These are phyloP conservation scores for Arachis stenosperma DNA, from an alignment of 306 rosid species.

Conservation along the genomic window DNA sequence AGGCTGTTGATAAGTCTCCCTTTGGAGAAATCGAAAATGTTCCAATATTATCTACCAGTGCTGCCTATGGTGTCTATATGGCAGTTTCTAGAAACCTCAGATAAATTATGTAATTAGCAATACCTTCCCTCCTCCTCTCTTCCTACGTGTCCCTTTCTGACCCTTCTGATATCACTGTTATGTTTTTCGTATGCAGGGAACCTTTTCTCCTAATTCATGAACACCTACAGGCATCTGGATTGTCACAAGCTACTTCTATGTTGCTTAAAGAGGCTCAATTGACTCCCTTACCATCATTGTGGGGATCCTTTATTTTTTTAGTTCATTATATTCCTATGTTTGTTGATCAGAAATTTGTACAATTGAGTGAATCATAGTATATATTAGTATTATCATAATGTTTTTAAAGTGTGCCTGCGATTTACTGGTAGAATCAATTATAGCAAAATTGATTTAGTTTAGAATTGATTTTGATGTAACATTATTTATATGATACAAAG, in stretches of 20 bases:
- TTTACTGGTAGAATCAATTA: no score
- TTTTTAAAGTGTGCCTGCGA: background rate
- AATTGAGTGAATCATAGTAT: background rate
- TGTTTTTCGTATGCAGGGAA: slow-evolving; percentile 63
- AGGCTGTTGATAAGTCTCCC: slow-evolving; percentile 68
- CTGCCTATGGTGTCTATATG: slow-evolving; percentile 88
- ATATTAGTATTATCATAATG: background rate
- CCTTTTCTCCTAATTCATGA: slow-evolving; percentile 89
- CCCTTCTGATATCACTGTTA: slow-evolving; percentile 30
- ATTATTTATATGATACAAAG: no score
- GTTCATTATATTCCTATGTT: background rate
- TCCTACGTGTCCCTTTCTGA: background rate
- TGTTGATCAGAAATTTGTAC: background rate
- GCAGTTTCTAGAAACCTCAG: slow-evolving; percentile 94
- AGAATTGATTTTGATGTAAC: no score
- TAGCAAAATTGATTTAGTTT: no score
- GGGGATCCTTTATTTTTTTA: slow-evolving; percentile 15
- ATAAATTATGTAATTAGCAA: slow-evolving; percentile 47
- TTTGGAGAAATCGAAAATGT: slow-evolving; percentile 79
- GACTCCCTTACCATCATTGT: slow-evolving; percentile 67
- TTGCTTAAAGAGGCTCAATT: slow-evolving; percentile 95
- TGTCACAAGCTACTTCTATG: slow-evolving; percentile 63
- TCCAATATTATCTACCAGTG: slow-evolving; percentile 82
- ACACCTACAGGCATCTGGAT: slow-evolving; percentile 95
- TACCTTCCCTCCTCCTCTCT: background rate